phyloP scores from a whole-genome alignment of 2,329 filamentous ascomycete genomes.

The Tolypocladium ovalisporum region DNA sequence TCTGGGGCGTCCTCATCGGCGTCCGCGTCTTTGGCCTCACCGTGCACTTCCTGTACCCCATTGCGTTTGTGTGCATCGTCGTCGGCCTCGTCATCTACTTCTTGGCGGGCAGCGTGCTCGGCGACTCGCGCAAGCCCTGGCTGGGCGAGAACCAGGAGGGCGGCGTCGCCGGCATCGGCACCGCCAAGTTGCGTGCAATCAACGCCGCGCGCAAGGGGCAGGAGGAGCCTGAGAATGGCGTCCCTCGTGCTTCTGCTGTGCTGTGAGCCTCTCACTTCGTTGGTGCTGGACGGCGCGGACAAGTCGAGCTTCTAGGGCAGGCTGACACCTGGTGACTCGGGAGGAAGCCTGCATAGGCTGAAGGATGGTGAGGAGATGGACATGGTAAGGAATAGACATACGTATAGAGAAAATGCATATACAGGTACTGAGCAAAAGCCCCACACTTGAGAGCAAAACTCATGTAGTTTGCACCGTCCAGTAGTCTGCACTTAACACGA shows the following conservation, averaged over 20 bases:
- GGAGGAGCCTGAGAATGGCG: slow-evolving; percentile 17
- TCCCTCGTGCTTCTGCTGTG: not conserved
- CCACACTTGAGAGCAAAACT: not conserved
- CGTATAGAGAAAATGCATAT: not conserved
- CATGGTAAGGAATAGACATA: not conserved
- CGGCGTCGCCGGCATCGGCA: slow-evolving; percentile 71
- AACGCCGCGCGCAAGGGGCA: slow-evolving; percentile 38
- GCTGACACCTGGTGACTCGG: not conserved
- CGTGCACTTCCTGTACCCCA: slow-evolving; percentile 87
- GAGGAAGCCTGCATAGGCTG: not conserved
- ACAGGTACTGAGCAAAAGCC: not conserved
- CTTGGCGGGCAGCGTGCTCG: slow-evolving; percentile 67
- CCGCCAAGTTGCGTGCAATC: slow-evolving; percentile 67
- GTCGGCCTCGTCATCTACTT: slow-evolving; percentile 82
- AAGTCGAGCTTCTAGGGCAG: not conserved
- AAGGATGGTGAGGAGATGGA: not conserved
- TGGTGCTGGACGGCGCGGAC: not conserved
- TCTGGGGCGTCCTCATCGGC: slow-evolving; percentile 94
- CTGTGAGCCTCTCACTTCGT: not conserved
- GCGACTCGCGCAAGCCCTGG: slow-evolving; percentile 93
- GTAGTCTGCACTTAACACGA: too few relatives aligned
- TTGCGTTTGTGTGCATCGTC: slow-evolving; percentile 90
- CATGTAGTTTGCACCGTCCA: too few relatives aligned
- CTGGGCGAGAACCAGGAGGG: slow-evolving; percentile 75
- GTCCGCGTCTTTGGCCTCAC: slow-evolving; percentile 70